Evolutionary conservation across 2,329 filamentous ascomycete genomes (phyloP).

Genomic region (Pseudogymnoascus sp.): DNA sequence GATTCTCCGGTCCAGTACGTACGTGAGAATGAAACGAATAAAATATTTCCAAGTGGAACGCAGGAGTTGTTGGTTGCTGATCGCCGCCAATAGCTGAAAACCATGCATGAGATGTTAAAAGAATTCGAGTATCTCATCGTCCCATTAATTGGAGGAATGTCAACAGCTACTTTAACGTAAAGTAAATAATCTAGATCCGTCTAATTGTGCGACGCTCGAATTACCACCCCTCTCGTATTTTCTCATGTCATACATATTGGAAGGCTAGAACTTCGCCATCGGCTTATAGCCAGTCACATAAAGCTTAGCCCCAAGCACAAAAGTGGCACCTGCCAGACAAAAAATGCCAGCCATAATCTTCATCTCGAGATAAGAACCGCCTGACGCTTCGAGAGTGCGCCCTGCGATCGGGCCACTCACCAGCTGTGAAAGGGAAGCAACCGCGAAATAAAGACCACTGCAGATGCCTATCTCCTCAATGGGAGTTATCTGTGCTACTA

Average conservation of each 20-base stretch:
- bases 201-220: not conserved
- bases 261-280: not conserved
- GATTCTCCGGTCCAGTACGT: not conserved
- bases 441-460: constrained; percentile 52
- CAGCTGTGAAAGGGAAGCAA: constrained; percentile 53
- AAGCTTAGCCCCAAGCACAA: not conserved
- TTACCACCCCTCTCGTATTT: not conserved
- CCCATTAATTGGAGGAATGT: not conserved
- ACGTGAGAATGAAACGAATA: not conserved
- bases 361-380: not conserved
- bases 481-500: constrained; percentile 60
- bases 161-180: not conserved
- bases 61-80: not conserved
- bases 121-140: not conserved
- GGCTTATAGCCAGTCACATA: not conserved
- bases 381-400: constrained; percentile 38
- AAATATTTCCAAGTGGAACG: not conserved
- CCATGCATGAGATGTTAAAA: not conserved
- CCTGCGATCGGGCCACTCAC: constrained; percentile 58
- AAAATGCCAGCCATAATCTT: constrained; percentile 1
- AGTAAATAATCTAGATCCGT: not conserved
- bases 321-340: constrained; percentile 4
- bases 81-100: not conserved
- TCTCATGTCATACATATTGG: not conserved
- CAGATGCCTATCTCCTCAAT: constrained; percentile 58